A percentile compares a stretch with the other conserved stretches of the same genome.
Evolutionary conservation across 805 yeast genomes (phyloP).

Genomic region (Nakazawaea ernobii): DNA sequence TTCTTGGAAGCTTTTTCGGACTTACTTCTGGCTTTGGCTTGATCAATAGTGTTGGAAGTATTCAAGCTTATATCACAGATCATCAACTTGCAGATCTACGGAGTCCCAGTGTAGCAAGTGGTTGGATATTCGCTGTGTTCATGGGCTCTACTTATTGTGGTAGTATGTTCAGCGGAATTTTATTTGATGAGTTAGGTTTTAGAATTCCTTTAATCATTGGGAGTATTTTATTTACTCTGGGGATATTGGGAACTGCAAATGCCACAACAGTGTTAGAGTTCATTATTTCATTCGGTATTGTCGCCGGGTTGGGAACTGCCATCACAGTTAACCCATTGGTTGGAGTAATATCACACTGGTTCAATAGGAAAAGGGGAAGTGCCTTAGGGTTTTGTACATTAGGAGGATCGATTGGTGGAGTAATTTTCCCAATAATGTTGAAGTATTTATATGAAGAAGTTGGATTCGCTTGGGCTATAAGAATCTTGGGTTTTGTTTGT

Average conservation of each 20-base stretch:
- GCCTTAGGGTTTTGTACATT: constrained; percentile 41
- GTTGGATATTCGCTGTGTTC: constrained; percentile 8
- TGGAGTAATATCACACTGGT: constrained; percentile 40
- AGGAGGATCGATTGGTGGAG: constrained; percentile 49
- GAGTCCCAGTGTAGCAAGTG: constrained; percentile 34
- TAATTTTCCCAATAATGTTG: constrained; percentile 41
- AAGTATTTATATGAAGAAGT: constrained; percentile 31
- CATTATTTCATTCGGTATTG: constrained; percentile 45
- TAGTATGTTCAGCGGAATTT: constrained; percentile 34
- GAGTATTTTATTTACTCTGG: constrained; percentile 36
- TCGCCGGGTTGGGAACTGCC: constrained; percentile 38
- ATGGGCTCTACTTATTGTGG: constrained; percentile 9
- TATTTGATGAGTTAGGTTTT: constrained; percentile 56
- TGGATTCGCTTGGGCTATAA: constrained; percentile 51
- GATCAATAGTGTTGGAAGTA: constrained; percentile 54
- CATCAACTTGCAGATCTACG: constrained; percentile 28
- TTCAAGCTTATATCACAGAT: constrained; percentile 51
- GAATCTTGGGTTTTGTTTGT: constrained; percentile 41
- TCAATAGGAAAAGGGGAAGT: constrained; percentile 33
- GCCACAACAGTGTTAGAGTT: constrained; percentile 49
- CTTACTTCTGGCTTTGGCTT: constrained; percentile 49
- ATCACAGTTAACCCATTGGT: constrained; percentile 38
- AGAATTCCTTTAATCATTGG: constrained; percentile 35
- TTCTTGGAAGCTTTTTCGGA: constrained; percentile 55
- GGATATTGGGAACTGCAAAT: constrained; percentile 47